These are phyloP conservation scores for Neophaeococcomyces aloes DNA, from an alignment of 2,329 filamentous ascomycete genomes.

Conservation along the genomic window DNA sequence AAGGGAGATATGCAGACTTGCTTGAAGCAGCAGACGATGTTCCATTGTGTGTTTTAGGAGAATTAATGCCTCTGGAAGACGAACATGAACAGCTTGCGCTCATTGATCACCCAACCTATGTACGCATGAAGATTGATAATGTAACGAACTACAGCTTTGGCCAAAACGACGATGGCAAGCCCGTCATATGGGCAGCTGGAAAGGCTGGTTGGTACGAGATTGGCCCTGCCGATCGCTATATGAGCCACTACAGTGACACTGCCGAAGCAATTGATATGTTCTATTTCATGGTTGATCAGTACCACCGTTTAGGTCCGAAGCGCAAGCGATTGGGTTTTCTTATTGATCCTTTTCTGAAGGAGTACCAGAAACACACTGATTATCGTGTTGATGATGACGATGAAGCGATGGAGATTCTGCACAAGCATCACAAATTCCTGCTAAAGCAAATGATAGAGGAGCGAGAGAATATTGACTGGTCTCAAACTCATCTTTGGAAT, in stretches of 20 bases:
- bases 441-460: constrained; percentile 38
- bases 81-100: constrained; percentile 32
- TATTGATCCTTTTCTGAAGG: constrained; percentile 20
- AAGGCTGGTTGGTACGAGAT: constrained; percentile 54
- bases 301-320: constrained; percentile 29
- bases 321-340: constrained; percentile 18
- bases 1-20: constrained; percentile 43
- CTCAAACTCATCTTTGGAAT: constrained; percentile 32
- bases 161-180: constrained; percentile 44
- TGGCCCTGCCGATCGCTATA: constrained; percentile 43
- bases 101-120: constrained; percentile 24
- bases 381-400: constrained; percentile 31
- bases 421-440: constrained; percentile 37
- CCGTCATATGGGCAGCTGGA: constrained; percentile 52
- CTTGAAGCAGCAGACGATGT: constrained; percentile 45
- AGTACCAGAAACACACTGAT: constrained; percentile 21
- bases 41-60: constrained; percentile 46
- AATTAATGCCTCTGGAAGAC: constrained; percentile 36
- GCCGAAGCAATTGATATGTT: constrained; percentile 48
- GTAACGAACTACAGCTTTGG: constrained; percentile 41
- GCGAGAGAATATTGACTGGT: constrained; percentile 36
- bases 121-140: constrained; percentile 37
- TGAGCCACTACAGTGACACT: constrained; percentile 42
- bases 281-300: constrained; percentile 52
- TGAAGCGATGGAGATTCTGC: constrained; percentile 37